These are phyloP conservation scores for Tricladium varicosporioides DNA, from an alignment of 2,329 filamentous ascomycete species.

Conservation along the genomic window DNA sequence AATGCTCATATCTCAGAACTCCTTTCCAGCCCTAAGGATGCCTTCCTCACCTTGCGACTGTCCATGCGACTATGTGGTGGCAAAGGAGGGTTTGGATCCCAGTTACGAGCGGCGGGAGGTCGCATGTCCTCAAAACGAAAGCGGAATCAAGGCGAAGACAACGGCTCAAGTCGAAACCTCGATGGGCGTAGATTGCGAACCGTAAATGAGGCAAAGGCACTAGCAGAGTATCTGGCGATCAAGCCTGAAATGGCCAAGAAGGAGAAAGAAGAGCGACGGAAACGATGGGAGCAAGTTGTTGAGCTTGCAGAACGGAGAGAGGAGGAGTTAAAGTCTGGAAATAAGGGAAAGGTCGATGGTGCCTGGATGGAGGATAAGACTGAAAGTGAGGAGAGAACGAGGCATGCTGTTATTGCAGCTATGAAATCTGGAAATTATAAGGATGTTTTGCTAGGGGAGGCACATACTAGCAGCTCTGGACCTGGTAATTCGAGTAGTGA, in stretches of 20 bases:
- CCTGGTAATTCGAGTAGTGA: constrained; percentile 29
- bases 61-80: constrained; percentile 80
- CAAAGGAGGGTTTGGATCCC: constrained; percentile 96
- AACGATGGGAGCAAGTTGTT: constrained; percentile 86
- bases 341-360: constrained; percentile 72
- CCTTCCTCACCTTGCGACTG: constrained; percentile 80
- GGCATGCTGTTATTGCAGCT: constrained; percentile 69
- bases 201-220: constrained; percentile 89
- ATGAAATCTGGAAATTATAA: constrained; percentile 64
- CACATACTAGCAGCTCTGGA: constrained; percentile 39
- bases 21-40: constrained; percentile 55
- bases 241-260: constrained; percentile 97
- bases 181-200: constrained; percentile 88
- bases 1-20: constrained; percentile 57
- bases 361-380: constrained; percentile 97
- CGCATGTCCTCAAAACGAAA: constrained; percentile 95
- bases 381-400: constrained; percentile 79
- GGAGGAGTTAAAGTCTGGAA: constrained; percentile 75
- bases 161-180: constrained; percentile 88
- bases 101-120: constrained; percentile 91
- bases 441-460: constrained; percentile 53
- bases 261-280: constrained; percentile 81
- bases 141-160: constrained; percentile 77
- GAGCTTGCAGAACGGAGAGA: constrained; percentile 79
- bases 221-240: constrained; percentile 91